Conservation (phyloP, 768 basidiomycete genomes). For the Kwoniella dendrophila region DNA sequence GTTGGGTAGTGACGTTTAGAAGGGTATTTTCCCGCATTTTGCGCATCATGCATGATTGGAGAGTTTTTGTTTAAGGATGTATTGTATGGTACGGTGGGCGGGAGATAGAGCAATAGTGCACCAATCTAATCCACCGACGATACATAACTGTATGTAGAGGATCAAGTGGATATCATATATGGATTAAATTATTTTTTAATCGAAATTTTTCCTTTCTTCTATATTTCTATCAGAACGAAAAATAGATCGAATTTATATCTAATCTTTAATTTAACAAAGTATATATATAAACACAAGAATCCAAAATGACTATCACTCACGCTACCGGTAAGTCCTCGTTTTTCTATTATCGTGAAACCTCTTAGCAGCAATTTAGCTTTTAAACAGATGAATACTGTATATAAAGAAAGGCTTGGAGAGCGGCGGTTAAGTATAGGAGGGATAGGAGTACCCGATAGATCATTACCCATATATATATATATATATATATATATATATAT, state of each 20-base stretch:
- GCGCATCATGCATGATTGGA: too few relatives aligned
- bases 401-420: background rate
- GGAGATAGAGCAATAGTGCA: too few relatives aligned
- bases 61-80: too few relatives aligned
- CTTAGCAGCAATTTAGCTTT: too few relatives aligned
- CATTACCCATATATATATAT: background rate
- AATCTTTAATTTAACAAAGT: background rate
- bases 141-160: too few relatives aligned
- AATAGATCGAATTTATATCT: background rate
- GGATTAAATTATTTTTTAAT: too few relatives aligned
- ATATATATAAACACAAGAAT: background rate
- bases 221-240: background rate
- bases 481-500: background rate
- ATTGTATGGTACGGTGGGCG: too few relatives aligned
- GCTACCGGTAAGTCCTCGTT: constrained; percentile 53
- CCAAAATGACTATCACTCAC: constrained; percentile 46
- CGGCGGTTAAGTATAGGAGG: background rate
- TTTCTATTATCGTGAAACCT: background rate
- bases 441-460: constrained; percentile 16
- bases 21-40: too few relatives aligned
- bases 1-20: background rate
- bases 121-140: too few relatives aligned
- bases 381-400: too few relatives aligned
- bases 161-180: too few relatives aligned
- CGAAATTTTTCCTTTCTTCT: background rate